Conservation (phyloP, 2,329 filamentous ascomycete species). For the Ophiostoma pallidulum region DNA sequence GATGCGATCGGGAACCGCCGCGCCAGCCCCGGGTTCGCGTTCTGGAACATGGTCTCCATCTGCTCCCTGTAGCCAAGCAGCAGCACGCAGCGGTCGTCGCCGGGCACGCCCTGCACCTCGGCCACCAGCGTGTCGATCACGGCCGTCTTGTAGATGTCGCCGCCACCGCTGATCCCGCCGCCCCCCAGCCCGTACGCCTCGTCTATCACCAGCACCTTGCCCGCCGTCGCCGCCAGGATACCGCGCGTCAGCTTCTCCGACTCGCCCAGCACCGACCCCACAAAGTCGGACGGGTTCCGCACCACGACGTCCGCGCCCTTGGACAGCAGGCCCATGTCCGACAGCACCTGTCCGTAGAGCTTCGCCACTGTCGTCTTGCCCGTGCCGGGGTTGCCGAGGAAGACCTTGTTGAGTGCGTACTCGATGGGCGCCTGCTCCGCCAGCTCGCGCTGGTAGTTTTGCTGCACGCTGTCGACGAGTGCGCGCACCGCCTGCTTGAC, state of each 20-base stretch:
- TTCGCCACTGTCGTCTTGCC: constrained; percentile 71
- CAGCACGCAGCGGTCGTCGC: constrained; percentile 64
- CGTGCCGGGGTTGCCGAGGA: constrained; percentile 63
- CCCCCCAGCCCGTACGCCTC: constrained; percentile 62
- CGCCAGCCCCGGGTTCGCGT: constrained; percentile 59
- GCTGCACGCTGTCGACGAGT: constrained; percentile 50
- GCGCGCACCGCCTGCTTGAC: constrained; percentile 54
- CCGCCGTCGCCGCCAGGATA: constrained; percentile 54
- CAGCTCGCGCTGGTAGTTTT: constrained; percentile 59
- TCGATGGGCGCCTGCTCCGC: constrained; percentile 48
- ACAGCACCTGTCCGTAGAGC: constrained; percentile 59
- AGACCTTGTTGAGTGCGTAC: constrained; percentile 58
- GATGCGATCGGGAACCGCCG: constrained; percentile 55
- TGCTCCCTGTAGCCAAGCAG: constrained; percentile 61
- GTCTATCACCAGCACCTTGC: constrained; percentile 73
- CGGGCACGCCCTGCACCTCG: constrained; percentile 58
- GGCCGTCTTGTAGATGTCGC: constrained; percentile 45
- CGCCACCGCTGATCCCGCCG: constrained; percentile 26
- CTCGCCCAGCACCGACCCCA: constrained; percentile 51
- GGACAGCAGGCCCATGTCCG: constrained; percentile 55
- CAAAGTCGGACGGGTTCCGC: constrained; percentile 67
- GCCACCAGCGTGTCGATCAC: constrained; percentile 68
- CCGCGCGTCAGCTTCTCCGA: constrained; percentile 65
- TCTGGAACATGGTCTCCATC: constrained; percentile 65
- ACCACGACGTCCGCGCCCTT: constrained; percentile 63